These are phyloP conservation scores for Fragaria ananassa DNA, from an alignment of 306 rosid species.

Conservation along the genomic window DNA sequence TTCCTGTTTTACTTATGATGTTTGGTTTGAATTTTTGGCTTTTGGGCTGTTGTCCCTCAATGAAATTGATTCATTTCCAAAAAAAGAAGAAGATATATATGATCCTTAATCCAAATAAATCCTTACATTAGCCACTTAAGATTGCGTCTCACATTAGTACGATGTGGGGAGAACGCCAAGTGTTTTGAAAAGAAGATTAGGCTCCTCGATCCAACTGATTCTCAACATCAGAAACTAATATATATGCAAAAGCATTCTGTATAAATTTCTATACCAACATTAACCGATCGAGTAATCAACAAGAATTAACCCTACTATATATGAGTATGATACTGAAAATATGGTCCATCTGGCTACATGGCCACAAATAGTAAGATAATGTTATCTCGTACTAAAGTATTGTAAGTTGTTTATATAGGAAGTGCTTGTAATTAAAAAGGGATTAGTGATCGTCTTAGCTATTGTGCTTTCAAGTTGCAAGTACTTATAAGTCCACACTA, in stretches of 20 bases:
- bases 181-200: neutral
- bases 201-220: neutral
- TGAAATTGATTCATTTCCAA: too few species aligned
- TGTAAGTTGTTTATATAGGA: slow-evolving; percentile 5
- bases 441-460: neutral
- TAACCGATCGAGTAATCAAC: neutral
- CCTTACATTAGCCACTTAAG: neutral
- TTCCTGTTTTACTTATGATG: too few species aligned
- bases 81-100: too few species aligned
- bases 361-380: slow-evolving; percentile 5
- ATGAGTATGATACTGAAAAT: neutral
- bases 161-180: neutral
- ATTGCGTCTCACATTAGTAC: neutral
- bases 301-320: neutral
- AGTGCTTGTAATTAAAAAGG: slow-evolving; percentile 19
- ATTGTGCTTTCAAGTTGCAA: slow-evolving; percentile 12
- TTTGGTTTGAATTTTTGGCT: too few species aligned
- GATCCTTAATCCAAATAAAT: neutral
- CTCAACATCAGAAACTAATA: too few species aligned
- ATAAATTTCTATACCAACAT: neutral
- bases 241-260: too few species aligned
- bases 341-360: slow-evolving; percentile 15
- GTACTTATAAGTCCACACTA: neutral
- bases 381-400: neutral
- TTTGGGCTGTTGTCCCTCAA: too few species aligned